Base-by-base conservation (phyloP, 129 eudicot species). In the Artemisia argyi region DNA sequence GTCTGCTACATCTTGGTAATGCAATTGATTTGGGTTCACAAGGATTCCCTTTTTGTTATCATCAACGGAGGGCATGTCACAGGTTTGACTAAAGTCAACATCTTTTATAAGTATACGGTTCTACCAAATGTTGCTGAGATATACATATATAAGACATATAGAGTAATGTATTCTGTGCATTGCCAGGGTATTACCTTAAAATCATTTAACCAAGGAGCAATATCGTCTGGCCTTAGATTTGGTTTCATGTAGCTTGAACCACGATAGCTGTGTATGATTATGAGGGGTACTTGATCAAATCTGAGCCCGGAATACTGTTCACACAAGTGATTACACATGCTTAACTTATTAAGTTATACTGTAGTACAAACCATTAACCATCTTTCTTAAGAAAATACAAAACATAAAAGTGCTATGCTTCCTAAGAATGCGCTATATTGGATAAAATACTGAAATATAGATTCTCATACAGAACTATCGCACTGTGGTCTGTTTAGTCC, bases 201-300 rank as follows among this genome's bases (percentile, higher is more conserved):
- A 14, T 87, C 94, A 71, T 83, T 81, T 65, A 90, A 82, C 91
- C 94, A 90, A 60, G 87, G 52, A 7, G 84, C 81, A 67, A 90
- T 74, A 44, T 87, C 87, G 61, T 85, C 89, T 63, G 97, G 91
- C 82, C 85, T 79, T 73, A 85, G 76, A 76, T 85, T 85, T 66
- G 91, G 47, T 19, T 87, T 87, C n/a, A 87, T 80, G 76, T 83
- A 90, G 77, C 78, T 87, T 76, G 74, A 52, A n/a, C 89, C 89
- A 65, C 74, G 85, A 53, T 74, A 72, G 47, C 80, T 77, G 76
- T 85, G 86, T 55, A 87, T 77, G 76, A 90, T 53, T 26, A 90
- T 79, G 46, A 85, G 67, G 47, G 97, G 97, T 30, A 80, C 83
- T 56, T 90, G 89, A 8, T 87, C 97, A 13, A 83, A 86, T 81